Conservation (phyloP, 345 rosid species). For the Syzygium oleosum region DNA sequence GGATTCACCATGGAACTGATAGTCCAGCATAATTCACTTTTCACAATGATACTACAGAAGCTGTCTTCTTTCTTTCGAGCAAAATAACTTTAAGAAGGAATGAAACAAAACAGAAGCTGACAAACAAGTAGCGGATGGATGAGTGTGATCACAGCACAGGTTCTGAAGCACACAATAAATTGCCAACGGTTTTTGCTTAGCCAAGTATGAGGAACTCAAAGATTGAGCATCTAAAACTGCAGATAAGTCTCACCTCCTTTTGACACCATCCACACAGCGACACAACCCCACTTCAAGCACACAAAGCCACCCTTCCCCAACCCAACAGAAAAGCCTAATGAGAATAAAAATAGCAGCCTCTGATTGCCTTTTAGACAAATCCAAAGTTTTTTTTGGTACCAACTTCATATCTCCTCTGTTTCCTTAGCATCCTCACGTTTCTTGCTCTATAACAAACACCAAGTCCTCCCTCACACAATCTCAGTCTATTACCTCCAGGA, state of each 20-base stretch:
- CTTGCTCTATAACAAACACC: neutral
- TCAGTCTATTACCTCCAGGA: neutral
- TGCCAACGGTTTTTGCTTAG: neutral
- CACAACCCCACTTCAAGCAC: neutral
- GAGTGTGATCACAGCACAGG: neutral
- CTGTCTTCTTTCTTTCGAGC: neutral
- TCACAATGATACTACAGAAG: neutral
- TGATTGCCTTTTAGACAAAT: neutral
- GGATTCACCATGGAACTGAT: neutral
- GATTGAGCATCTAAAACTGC: neutral
- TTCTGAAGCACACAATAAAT: neutral
- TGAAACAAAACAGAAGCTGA: neutral
- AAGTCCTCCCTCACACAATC: neutral
- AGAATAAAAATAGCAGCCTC: neutral
- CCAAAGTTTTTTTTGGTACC: neutral
- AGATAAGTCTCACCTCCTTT: neutral
- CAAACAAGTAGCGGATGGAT: neutral
- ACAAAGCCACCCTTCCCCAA: neutral
- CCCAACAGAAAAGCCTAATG: neutral
- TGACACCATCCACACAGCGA: conserved; percentile 1
- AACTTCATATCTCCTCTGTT: neutral
- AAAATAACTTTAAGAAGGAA: neutral
- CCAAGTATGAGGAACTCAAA: neutral
- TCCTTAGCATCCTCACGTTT: neutral
- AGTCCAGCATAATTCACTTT: neutral